Percentiles rank a stretch among this genome's conserved stretches.
Conservation (phyloP, 306 rosid genomes). For the Quercus robur region DNA sequence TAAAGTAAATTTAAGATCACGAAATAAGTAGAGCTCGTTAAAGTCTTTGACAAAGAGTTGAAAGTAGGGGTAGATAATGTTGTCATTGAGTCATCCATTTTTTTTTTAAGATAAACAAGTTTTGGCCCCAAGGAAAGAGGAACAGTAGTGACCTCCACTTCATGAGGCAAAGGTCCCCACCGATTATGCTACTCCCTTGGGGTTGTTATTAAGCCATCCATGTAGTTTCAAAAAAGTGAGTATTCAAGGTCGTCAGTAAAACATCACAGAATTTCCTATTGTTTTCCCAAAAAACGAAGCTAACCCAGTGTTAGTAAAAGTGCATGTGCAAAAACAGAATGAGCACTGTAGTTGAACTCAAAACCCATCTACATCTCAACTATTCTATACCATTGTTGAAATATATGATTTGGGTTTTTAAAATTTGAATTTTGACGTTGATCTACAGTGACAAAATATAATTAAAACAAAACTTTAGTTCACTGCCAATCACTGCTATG, state of each 20-base stretch:
- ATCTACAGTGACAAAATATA: too few species aligned
- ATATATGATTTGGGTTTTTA: background rate
- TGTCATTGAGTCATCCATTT: background rate
- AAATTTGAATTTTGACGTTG: too few species aligned
- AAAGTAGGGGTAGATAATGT: background rate
- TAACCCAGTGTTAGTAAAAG: background rate
- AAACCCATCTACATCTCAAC: background rate
- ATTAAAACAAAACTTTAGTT: too few species aligned
- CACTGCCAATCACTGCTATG: too few species aligned
- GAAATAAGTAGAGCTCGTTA: background rate
- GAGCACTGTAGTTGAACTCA: background rate
- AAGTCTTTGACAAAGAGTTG: background rate
- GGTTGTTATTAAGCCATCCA: background rate
- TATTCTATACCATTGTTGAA: background rate
- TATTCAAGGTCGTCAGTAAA: background rate
- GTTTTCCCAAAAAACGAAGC: background rate
- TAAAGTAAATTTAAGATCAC: background rate
- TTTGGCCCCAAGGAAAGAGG: too few species aligned
- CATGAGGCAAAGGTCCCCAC: too few species aligned
- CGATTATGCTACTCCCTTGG: too few species aligned
- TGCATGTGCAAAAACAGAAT: background rate
- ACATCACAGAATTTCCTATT: background rate
- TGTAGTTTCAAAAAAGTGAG: background rate
- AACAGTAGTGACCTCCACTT: too few species aligned
- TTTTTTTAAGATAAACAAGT: too few species aligned